Evolutionary conservation across 2,329 filamentous ascomycete species (phyloP).

Genomic region (Monilinia polystroma): DNA sequence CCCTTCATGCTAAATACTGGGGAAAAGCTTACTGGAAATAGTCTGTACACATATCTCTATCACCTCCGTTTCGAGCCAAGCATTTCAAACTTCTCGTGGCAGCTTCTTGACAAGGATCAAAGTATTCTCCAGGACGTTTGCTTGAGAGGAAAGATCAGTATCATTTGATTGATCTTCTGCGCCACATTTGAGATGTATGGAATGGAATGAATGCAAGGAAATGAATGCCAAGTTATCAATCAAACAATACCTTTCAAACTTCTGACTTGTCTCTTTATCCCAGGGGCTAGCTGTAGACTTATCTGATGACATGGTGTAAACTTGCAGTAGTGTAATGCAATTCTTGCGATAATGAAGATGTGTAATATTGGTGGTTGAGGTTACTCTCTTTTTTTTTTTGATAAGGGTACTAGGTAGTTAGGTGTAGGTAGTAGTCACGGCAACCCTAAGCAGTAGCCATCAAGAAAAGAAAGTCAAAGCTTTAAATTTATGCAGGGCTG

Average conservation of each 20-base stretch:
- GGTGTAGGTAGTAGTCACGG: no score
- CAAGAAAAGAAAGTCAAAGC: no score
- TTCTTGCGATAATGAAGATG: background rate
- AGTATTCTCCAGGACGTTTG: conserved; percentile 85
- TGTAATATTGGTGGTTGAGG: conserved; percentile 4
- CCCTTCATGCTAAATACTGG: background rate
- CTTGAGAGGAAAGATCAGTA: conserved; percentile 47
- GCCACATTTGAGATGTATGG: conserved; percentile 27
- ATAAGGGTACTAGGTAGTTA: background rate
- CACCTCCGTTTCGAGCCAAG: conserved; percentile 81
- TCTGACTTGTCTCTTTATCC: conserved; percentile 58
- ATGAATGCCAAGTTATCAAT: background rate
- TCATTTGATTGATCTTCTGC: background rate
- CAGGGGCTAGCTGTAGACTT: conserved; percentile 47
- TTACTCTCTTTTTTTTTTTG: background rate
- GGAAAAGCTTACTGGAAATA: conserved; percentile 78
- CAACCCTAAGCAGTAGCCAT: no score
- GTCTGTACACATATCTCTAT: conserved; percentile 85
- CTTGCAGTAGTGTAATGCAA: background rate
- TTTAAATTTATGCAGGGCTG: no score
- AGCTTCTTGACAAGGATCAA: conserved; percentile 93
- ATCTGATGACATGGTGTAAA: conserved; percentile 34
- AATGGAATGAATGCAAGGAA: background rate
- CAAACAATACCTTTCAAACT: conserved; percentile 59
- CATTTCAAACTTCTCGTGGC: conserved; percentile 83